Percentiles rank a stretch among this genome's conserved stretches.
These are phyloP conservation scores for Fistulinella prunicolor DNA, from an alignment of 768 basidiomycete species.

Conservation along the genomic window DNA sequence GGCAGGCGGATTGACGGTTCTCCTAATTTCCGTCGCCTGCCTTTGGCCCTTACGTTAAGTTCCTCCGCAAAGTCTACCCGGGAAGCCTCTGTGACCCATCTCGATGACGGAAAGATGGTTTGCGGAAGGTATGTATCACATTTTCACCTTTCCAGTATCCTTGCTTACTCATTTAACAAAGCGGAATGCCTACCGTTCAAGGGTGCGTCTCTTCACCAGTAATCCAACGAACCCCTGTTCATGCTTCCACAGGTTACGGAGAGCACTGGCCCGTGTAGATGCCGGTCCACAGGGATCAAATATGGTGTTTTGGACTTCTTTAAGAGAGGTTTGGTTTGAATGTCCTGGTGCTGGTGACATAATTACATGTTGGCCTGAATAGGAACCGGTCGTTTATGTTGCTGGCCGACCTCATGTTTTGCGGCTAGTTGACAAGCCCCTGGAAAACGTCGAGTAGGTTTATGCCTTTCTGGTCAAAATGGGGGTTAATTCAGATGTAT, in stretches of 20 bases:
- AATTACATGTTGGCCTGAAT: constrained; percentile 2
- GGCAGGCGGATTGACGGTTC: constrained; percentile 84
- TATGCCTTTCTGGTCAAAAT: background rate
- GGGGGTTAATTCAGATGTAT: background rate
- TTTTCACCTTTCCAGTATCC: constrained; percentile 7
- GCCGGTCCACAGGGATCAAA: constrained; percentile 77
- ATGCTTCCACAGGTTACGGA: constrained; percentile 54
- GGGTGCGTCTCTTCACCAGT: constrained; percentile 38
- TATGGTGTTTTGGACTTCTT: constrained; percentile 88
- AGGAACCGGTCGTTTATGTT: constrained; percentile 94
- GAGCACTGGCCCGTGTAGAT: constrained; percentile 73
- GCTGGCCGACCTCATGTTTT: constrained; percentile 87
- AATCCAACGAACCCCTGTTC: background rate
- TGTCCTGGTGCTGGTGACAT: background rate
- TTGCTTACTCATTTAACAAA: constrained; percentile 33
- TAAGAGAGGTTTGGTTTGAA: constrained; percentile 70
- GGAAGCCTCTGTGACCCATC: constrained; percentile 32
- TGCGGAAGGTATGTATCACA: constrained; percentile 62
- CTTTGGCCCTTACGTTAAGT: constrained; percentile 50
- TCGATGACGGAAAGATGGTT: constrained; percentile 57
- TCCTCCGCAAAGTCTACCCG: constrained; percentile 27
- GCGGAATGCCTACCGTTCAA: constrained; percentile 93
- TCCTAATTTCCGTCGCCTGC: constrained; percentile 87
- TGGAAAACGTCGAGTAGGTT: constrained; percentile 91
- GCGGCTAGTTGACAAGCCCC: constrained; percentile 78